phyloP scores from a whole-genome alignment of 495 filamentous ascomycete species.

The Xylaria sp. region DNA sequence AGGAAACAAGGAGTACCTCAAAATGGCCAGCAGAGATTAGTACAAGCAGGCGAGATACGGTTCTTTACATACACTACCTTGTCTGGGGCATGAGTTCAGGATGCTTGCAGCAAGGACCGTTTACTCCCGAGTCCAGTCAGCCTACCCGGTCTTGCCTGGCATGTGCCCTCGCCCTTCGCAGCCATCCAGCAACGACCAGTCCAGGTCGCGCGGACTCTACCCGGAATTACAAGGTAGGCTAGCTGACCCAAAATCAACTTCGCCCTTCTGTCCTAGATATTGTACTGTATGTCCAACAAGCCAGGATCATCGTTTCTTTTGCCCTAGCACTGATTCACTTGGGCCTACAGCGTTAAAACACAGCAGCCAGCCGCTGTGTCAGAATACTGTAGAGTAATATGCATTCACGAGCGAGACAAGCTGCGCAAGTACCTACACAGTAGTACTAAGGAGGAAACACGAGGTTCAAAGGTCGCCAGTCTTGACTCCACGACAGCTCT shows the following conservation, averaged over 20 bases:
- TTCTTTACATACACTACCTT: background rate
- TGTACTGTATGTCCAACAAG: background rate
- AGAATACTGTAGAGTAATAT: background rate
- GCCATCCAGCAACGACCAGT: background rate
- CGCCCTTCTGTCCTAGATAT: background rate
- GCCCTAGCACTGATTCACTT: background rate
- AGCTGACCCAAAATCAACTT: background rate
- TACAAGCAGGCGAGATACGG: background rate
- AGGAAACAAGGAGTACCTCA: background rate
- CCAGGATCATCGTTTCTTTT: background rate
- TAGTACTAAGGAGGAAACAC: background rate
- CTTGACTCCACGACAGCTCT: background rate
- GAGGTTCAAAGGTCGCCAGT: background rate
- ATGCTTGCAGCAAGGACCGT: background rate
- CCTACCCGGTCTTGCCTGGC: background rate
- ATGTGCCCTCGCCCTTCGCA: background rate
- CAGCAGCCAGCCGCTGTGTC: background rate
- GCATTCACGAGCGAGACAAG: conserved; percentile 1
- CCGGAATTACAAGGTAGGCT: conserved; percentile 11
- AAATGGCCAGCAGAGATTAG: background rate
- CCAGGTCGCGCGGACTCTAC: background rate
- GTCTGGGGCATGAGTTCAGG: background rate
- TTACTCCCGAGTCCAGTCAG: background rate
- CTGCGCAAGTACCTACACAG: conserved; percentile 1
- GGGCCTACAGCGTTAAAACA: background rate